Evolutionary conservation across 441 rosid genomes (phyloP), one percentile per base, ranked within the genome.

Genomic region (Breynia disticha): DNA sequence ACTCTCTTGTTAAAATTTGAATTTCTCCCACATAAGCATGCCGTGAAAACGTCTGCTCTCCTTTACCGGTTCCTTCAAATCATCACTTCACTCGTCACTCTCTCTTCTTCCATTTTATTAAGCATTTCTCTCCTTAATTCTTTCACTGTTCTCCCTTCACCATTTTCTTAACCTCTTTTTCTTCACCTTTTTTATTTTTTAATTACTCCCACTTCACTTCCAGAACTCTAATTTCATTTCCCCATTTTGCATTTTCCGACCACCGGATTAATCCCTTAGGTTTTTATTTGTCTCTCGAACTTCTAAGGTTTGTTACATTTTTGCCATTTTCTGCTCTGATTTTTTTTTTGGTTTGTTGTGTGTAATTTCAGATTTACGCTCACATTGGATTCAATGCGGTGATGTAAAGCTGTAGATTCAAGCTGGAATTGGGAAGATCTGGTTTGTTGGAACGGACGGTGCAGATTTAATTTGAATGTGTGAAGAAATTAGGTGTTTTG

Each of bases 381-480:
- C 14, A 19, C 15, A n/a, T 19, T 14, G 7, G 53, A 19, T 19
- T 7, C n/a, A 21, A n/a, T 22, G 35, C 53, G 53, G 53, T 28
- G 53, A 28, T 19, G 28, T 13, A 28, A 37, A 49, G 37, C 28
- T 10, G 1, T 28, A 17, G 53, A 49, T 19, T 13, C 16, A 37
- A 21, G 32, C 21, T 49, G 37, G 28, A 21, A 20, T 49, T 20
- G 4, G 1, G 4, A 28, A 49, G 53, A 49, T 49, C 53, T 49
- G 53, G 4, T 20, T 49, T 16, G 9, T 19, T 28, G 53, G 12
- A 11, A n/a, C 21, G 11, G 53, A 20, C n/a, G 22, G 35, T 19
- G 13, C 46, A 48, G 21, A 43, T 28, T 41, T 66, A 58, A 46
- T 56, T 52, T 59, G 66, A 54, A 54, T 58, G 60, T 52, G 49